Base-by-base conservation (phyloP, 306 rosid genomes). In the Rosa persica region DNA sequence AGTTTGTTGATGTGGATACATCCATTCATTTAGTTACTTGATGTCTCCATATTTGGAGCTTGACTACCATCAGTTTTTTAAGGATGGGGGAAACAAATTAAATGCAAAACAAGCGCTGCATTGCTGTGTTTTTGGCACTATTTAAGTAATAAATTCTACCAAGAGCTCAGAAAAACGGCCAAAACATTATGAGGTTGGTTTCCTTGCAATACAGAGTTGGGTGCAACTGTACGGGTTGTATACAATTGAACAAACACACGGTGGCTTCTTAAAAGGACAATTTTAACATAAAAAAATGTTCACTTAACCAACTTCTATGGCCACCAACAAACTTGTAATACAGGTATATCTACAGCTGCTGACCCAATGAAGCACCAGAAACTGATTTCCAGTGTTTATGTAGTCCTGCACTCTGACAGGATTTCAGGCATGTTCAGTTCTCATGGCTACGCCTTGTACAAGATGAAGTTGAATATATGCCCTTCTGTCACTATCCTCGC, bases 401-500 rank as follows among this genome's bases (percentile, higher is more conserved):
- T 27, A 61, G 12, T 25, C 36, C 44, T 2, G 27, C 60, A 75
- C 12, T 61, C n/a, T 43, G 44, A 72, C 47, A 15, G 25, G 19
- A 66, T 38, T 17, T 74, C 80, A 71, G 74, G 73, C 68, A 73
- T 81, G 71, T 66, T 73, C 81, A 43, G 76, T 38, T 47, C 61
- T 75, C 80, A 46, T 38, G 71, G 74, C 48, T 80, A 52, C 77
- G 51, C 79, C 86, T 67, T 49, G 80, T 49, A 72, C 67, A 55
- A 67, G 51, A 79, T 78, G 78, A 60, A 30, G 69, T 46, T 74
- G 55, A 73, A 49, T 62, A 30, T 47, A n/a, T 20, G 77, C 61
- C 20, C 73, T 72, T 79, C 71, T 78, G 76, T 80, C 13, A 36
- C 70, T 66, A 39, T 87, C 86, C 70, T 82, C 83, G 27, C 44